Conservation (phyloP, 768 basidiomycete genomes). For the Podaxis sp. region DNA sequence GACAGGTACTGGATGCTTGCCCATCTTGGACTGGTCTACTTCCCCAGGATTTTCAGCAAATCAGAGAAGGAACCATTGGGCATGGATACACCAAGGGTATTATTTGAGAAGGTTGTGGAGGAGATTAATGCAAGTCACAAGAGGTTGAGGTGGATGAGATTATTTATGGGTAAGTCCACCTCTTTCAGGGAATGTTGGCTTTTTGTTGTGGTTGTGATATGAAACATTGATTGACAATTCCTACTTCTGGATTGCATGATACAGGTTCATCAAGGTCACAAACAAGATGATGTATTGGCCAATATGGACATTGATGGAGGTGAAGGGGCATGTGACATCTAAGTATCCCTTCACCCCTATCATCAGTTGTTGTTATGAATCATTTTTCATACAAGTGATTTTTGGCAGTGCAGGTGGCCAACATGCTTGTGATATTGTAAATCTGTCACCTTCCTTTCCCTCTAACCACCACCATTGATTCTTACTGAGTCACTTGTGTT, state of each 20-base stretch:
- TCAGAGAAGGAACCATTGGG: slow-evolving; percentile 86
- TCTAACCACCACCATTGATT: no score
- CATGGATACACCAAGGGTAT: slow-evolving; percentile 59
- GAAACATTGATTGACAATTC: no score
- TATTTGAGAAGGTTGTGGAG: slow-evolving; percentile 66
- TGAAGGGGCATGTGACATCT: slow-evolving; percentile 78
- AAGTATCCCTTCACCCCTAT: slow-evolving; percentile 30
- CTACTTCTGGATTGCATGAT: no score
- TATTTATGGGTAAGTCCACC: slow-evolving; percentile 70
- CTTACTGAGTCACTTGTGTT: no score
- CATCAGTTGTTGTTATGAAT: not conserved
- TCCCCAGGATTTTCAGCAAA: slow-evolving; percentile 94
- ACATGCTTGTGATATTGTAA: slow-evolving; percentile 93
- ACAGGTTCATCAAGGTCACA: slow-evolving; percentile 90
- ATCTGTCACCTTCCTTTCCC: no score
- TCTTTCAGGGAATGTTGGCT: not conserved
- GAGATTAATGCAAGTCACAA: slow-evolving; percentile 70
- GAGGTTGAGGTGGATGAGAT: slow-evolving; percentile 77
- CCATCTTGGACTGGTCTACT: slow-evolving; percentile 83
- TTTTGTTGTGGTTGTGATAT: not conserved
- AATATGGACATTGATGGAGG: slow-evolving; percentile 89
- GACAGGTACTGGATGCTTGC: slow-evolving; percentile 92
- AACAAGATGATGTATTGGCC: slow-evolving; percentile 97
- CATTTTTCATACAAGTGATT: slow-evolving; percentile 61
- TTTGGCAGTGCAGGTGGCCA: slow-evolving; percentile 93